phyloP scores from a whole-genome alignment of 805 yeast genomes.

The Metschnikowia lochheadii region DNA sequence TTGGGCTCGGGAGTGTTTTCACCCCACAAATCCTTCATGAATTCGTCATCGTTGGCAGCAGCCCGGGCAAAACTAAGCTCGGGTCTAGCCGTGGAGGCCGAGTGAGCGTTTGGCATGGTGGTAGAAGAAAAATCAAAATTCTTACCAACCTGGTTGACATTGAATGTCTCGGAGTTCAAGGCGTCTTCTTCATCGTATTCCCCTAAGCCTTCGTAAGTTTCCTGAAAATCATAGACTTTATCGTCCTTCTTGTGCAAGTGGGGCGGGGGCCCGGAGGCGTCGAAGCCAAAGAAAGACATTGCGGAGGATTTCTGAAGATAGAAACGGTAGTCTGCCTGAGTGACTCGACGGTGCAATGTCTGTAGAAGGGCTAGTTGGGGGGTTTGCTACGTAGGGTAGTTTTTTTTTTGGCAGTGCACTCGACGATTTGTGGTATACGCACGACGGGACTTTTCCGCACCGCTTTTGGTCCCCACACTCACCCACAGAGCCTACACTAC shows the following conservation, averaged over 20 bases:
- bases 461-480: constrained; percentile 2
- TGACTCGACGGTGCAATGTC: background rate
- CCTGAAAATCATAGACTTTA: constrained; percentile 69
- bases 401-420: background rate
- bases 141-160: constrained; percentile 49
- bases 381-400: background rate
- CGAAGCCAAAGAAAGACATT: constrained; percentile 70
- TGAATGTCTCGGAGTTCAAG: constrained; percentile 77
- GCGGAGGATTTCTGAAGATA: background rate
- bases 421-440: constrained; percentile 5
- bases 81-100: constrained; percentile 20
- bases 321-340: background rate
- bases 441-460: background rate
- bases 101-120: constrained; percentile 13
- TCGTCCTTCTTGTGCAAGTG: constrained; percentile 17
- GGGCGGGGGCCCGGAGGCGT: constrained; percentile 40
- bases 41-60: constrained; percentile 39
- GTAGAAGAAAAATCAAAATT: constrained; percentile 62
- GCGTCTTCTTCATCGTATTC: constrained; percentile 72
- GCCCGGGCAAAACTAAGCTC: constrained; percentile 41
- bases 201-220: constrained; percentile 76
- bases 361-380: background rate
- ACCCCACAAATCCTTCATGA: constrained; percentile 46
- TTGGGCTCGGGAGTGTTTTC: constrained; percentile 27
- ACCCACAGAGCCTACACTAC: background rate